A percentile compares a stretch with the other conserved stretches of the same genome.
Evolutionary conservation across 257 asterid species (phyloP).

Genomic region (Gentiana straminea): DNA sequence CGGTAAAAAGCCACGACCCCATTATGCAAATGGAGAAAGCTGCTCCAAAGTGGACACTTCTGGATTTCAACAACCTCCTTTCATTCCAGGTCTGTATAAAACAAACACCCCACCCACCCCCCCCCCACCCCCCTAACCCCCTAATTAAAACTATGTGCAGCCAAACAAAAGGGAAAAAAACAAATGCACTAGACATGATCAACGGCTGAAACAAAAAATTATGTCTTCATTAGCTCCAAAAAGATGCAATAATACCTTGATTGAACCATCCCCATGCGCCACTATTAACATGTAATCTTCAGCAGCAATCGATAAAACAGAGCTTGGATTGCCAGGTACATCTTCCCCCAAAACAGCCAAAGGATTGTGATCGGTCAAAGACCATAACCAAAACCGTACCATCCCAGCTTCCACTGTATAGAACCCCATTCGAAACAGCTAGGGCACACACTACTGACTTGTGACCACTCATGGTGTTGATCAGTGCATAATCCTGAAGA

Average conservation of each 20-base stretch:
- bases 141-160: neutral
- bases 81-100: constrained; percentile 56
- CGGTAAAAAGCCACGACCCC: constrained; percentile 63
- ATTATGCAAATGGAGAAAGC: constrained; percentile 48
- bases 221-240: neutral
- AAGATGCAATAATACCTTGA: constrained; percentile 28
- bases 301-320: constrained; percentile 57
- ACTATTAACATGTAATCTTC: constrained; percentile 41
- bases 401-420: constrained; percentile 97
- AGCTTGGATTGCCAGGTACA: constrained; percentile 26
- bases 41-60: constrained; percentile 48
- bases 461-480: constrained; percentile 71
- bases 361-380: constrained; percentile 70
- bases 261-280: constrained; percentile 60
- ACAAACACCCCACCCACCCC: too few species aligned
- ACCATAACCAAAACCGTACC: constrained; percentile 86
- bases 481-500: constrained; percentile 51
- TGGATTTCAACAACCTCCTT: constrained; percentile 42
- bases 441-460: constrained; percentile 67
- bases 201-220: neutral
- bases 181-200: too few species aligned
- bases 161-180: neutral
- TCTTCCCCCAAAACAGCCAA: constrained; percentile 65
- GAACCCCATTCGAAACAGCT: constrained; percentile 48
- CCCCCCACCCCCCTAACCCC: too few species aligned